A percentile compares a stretch with the other conserved stretches of the same genome.
Evolutionary conservation across 495 filamentous ascomycete species (phyloP).

Genomic region (Cladorrhinum samala): DNA sequence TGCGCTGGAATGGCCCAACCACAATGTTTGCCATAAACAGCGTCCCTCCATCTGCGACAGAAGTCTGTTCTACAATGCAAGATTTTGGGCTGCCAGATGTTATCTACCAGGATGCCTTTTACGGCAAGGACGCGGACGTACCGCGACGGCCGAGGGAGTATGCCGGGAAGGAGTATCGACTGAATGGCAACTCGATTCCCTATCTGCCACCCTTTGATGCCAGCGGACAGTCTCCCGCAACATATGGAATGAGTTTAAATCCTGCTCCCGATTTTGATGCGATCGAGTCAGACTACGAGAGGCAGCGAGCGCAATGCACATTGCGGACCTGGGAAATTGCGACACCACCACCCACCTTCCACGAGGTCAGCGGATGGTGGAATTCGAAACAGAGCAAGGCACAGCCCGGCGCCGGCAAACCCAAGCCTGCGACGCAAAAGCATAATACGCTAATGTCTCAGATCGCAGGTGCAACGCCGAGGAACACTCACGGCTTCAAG

Average conservation of each 20-base stretch:
- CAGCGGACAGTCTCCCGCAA: slow-evolving; percentile 49
- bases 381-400: slow-evolving; percentile 26
- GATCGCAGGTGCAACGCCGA: slow-evolving; percentile 85
- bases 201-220: slow-evolving; percentile 77
- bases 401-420: slow-evolving; percentile 45
- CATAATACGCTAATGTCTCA: slow-evolving; percentile 58
- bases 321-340: slow-evolving; percentile 61
- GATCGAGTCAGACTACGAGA: slow-evolving; percentile 45
- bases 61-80: slow-evolving; percentile 40
- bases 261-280: slow-evolving; percentile 41
- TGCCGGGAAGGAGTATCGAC: slow-evolving; percentile 77
- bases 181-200: slow-evolving; percentile 66
- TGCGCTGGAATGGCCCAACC: slow-evolving; percentile 15
- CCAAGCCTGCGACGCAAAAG: slow-evolving; percentile 39
- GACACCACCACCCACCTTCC: slow-evolving; percentile 58
- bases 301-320: slow-evolving; percentile 46
- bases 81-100: slow-evolving; percentile 40
- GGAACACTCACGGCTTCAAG: slow-evolving; percentile 75
- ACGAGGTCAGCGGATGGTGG: slow-evolving; percentile 68
- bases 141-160: slow-evolving; percentile 76
- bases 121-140: slow-evolving; percentile 80
- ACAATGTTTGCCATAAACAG: slow-evolving; percentile 25
- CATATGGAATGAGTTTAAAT: slow-evolving; percentile 46
- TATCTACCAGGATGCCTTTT: slow-evolving; percentile 82
- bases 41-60: slow-evolving; percentile 32